These are phyloP conservation scores for Kuraishia borneana DNA, from an alignment of 805 yeast genomes.

Conservation along the genomic window DNA sequence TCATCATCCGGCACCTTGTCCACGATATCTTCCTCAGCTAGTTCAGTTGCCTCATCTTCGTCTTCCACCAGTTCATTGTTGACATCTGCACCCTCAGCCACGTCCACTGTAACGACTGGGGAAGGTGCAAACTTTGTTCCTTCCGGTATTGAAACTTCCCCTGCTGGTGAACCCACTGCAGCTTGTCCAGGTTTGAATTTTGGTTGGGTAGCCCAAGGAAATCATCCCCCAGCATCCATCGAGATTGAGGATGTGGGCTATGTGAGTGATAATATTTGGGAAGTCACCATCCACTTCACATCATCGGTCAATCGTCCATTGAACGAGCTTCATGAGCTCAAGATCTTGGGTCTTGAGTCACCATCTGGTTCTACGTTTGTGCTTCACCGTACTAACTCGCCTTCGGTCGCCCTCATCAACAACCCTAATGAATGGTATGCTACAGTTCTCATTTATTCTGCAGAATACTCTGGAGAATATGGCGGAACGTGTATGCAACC, in stretches of 20 bases:
- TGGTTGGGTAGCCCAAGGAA: background rate
- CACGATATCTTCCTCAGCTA: background rate
- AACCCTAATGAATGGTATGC: conserved; percentile 17
- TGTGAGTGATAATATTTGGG: background rate
- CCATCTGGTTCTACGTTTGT: conserved; percentile 12
- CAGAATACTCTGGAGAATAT: conserved; percentile 4
- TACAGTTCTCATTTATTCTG: conserved; percentile 14
- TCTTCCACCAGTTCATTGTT: background rate
- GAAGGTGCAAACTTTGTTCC: too few relatives aligned
- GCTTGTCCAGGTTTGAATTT: background rate
- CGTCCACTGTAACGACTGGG: background rate
- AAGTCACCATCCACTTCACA: conserved; percentile 8
- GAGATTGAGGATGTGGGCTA: background rate
- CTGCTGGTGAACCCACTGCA: too few relatives aligned
- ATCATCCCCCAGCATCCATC: background rate
- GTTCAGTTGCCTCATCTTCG: too few relatives aligned
- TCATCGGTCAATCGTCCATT: conserved; percentile 6
- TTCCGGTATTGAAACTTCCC: too few relatives aligned
- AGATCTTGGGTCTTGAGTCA: conserved; percentile 17
- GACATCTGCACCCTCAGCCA: background rate
- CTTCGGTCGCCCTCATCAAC: conserved; percentile 9
- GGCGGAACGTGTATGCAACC: conserved; percentile 14
- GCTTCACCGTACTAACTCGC: conserved; percentile 14
- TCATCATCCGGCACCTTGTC: background rate
- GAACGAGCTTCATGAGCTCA: conserved; percentile 13